Evolutionary conservation across 129 eudicot species (phyloP).

Genomic region (Helianthus annuus): HanXRQr2.0-SUNRISE NC_035443.2:4652233-4652732

Average conservation of each 20-base stretch:
- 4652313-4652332: no score
- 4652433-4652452: conserved; percentile 81
- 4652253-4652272: no score
- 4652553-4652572: conserved; percentile 88
- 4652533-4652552: conserved; percentile 72
- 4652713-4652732: conserved; percentile 81
- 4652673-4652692: conserved; percentile 86
- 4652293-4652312: no score
- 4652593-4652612: conserved; percentile 78
- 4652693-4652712: conserved; percentile 59
- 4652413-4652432: conserved; percentile 76
- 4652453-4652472: conserved; percentile 91
- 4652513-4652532: conserved; percentile 72
- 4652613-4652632: conserved; percentile 66
- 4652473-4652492: conserved; percentile 65
- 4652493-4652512: conserved; percentile 69
- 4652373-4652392: conserved; percentile 78
- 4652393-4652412: conserved; percentile 57
- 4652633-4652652: conserved; percentile 92
- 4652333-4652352: no score
- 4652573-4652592: conserved; percentile 92
- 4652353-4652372: not conserved
- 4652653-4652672: conserved; percentile 94
- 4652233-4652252: no score
- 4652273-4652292: no score